phyloP scores from a whole-genome alignment of 129 eudicot species.

The Smallanthus sonchifolius region DNA sequence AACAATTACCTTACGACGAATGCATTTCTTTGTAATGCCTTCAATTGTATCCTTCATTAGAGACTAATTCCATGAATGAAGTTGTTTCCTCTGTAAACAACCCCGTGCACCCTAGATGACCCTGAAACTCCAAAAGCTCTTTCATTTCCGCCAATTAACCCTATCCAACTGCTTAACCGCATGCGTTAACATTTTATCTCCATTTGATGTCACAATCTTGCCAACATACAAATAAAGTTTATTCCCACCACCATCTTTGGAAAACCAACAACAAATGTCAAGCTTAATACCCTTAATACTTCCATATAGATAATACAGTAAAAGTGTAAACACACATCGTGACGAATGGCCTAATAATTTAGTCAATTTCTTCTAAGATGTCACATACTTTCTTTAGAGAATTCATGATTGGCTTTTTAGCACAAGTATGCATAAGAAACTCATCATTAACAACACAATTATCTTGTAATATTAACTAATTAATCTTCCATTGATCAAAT shows the following conservation, averaged over 20 bases:
- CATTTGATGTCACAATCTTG: slow-evolving; percentile 65
- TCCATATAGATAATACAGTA: slow-evolving; percentile 61
- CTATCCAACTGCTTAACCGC: slow-evolving; percentile 68
- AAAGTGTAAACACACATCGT: slow-evolving; percentile 70
- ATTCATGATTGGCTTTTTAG: slow-evolving; percentile 34
- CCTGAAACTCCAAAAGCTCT: slow-evolving; percentile 62
- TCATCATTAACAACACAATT: slow-evolving; percentile 46
- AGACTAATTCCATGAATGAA: slow-evolving; percentile 52
- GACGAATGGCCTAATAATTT: slow-evolving; percentile 82
- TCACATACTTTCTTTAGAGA: slow-evolving; percentile 59
- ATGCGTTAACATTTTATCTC: slow-evolving; percentile 49
- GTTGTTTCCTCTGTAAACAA: slow-evolving; percentile 48
- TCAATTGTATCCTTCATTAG: slow-evolving; percentile 11
- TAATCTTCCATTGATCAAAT: slow-evolving; percentile 57
- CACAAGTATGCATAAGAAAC: slow-evolving; percentile 37
- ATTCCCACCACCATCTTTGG: slow-evolving; percentile 26
- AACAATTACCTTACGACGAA: slow-evolving; percentile 10
- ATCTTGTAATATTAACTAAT: slow-evolving; percentile 32
- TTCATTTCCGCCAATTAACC: slow-evolving; percentile 58
- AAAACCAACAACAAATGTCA: slow-evolving; percentile 66
- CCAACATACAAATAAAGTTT: slow-evolving; percentile 59
- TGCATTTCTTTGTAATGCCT: not conserved
- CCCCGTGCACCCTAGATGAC: slow-evolving; percentile 77
- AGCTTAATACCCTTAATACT: slow-evolving; percentile 51
- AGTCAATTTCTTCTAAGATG: slow-evolving; percentile 57